Percentiles rank a stretch among this genome's conserved stretches.
Evolutionary conservation across 148 eudicot species (phyloP).

Genomic region (Mesembryanthemum crystallinum): DNA sequence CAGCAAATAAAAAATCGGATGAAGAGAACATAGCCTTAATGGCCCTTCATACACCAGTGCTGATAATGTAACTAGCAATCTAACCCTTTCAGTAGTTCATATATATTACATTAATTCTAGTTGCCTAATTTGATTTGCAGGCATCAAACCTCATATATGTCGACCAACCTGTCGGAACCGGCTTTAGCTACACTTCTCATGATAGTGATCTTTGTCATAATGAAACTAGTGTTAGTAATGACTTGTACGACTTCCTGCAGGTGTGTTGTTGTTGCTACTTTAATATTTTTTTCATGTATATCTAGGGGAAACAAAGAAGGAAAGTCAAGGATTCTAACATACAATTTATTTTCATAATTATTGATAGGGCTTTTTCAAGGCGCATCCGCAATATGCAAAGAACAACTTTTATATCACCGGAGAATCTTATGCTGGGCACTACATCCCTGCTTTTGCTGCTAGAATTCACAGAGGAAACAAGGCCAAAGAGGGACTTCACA

Average conservation of each 20-base stretch:
- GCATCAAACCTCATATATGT: slow-evolving; percentile 75
- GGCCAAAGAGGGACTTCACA: slow-evolving; percentile 66
- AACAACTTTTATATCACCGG: slow-evolving; percentile 93
- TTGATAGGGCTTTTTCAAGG: slow-evolving; percentile 70
- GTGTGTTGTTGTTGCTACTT: slow-evolving; percentile 17
- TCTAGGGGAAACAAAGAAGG: no score
- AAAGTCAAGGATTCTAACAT: neutral
- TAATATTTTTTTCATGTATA: neutral
- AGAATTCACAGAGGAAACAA: slow-evolving; percentile 78
- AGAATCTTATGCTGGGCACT: slow-evolving; percentile 96
- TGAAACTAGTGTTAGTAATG: slow-evolving; percentile 58
- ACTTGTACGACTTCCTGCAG: slow-evolving; percentile 82
- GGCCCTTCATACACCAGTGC: no score
- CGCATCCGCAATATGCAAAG: slow-evolving; percentile 60
- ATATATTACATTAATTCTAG: no score
- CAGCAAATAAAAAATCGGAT: no score
- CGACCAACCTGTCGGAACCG: slow-evolving; percentile 80
- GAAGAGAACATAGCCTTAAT: no score
- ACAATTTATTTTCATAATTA: neutral
- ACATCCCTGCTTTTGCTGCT: slow-evolving; percentile 92
- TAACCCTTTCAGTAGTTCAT: no score
- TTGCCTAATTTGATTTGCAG: no score
- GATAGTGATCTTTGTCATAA: slow-evolving; percentile 50
- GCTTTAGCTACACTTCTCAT: slow-evolving; percentile 68
- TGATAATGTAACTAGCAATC: no score